Conservation (phyloP, 306 rosid genomes). For the Gynostemma pentaphyllum region DNA sequence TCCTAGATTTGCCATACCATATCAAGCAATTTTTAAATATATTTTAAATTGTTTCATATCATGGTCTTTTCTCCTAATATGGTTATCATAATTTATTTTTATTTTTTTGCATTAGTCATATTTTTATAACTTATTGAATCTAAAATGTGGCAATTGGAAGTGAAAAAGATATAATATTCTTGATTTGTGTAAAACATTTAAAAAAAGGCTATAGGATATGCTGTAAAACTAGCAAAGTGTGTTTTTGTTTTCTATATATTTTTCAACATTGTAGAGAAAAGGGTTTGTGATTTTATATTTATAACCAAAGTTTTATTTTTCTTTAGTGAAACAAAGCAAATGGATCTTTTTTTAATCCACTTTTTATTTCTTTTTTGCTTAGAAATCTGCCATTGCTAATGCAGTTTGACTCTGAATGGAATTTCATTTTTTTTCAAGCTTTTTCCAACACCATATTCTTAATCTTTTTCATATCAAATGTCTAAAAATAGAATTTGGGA, state of each 20-base stretch:
- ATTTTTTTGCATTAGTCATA: neutral
- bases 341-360: neutral
- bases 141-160: neutral
- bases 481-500: neutral
- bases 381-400: neutral
- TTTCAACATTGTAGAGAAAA: neutral
- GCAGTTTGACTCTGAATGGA: neutral
- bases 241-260: conserved; percentile 8
- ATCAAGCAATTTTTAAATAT: too few species aligned
- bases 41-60: too few species aligned
- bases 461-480: neutral
- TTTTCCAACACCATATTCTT: neutral
- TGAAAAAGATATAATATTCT: neutral
- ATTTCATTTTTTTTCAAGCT: neutral
- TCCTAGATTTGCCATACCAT: too few species aligned
- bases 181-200: neutral
- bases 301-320: too few species aligned
- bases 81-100: too few species aligned
- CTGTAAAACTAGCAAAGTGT: neutral
- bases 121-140: neutral
- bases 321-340: too few species aligned
- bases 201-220: conserved; percentile 1
- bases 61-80: too few species aligned
- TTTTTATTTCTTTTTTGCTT: neutral
- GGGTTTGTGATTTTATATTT: neutral